phyloP scores from a whole-genome alignment of 176 grass and related monocot species.

The Poa pratensis region DNA sequence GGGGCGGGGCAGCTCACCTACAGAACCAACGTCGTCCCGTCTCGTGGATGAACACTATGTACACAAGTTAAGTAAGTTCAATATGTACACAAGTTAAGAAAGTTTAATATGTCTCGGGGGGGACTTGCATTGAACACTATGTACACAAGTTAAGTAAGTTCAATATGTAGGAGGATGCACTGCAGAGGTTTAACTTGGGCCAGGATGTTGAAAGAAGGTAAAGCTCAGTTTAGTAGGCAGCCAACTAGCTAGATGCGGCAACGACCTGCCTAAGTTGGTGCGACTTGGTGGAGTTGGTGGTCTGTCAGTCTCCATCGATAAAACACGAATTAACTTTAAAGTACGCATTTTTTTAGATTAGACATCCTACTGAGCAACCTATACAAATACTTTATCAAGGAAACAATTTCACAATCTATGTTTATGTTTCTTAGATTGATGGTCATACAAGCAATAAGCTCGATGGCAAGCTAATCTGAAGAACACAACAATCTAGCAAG shows the following conservation, averaged over 20 bases:
- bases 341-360: not conserved
- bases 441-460: not conserved
- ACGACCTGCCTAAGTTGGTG: not conserved
- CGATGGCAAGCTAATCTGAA: not conserved
- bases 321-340: not conserved
- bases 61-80: not conserved
- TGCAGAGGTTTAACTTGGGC: not conserved
- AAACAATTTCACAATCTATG: not conserved
- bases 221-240: not conserved
- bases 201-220: slow-evolving; percentile 6
- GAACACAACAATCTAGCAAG: no score
- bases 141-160: not conserved
- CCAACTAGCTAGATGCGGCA: not conserved
- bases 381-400: not conserved
- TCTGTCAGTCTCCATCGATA: not conserved
- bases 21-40: not conserved
- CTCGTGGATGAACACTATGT: not conserved
- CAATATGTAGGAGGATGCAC: not conserved
- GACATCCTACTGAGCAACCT: not conserved
- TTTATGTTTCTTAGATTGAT: not conserved
- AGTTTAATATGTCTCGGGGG: not conserved
- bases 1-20: slow-evolving; percentile 28
- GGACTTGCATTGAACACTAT: not conserved
- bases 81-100: not conserved
- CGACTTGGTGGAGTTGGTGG: not conserved